Conservation (phyloP, 2,329 filamentous ascomycete species). For the Chaetomiaceae sp. region DNA sequence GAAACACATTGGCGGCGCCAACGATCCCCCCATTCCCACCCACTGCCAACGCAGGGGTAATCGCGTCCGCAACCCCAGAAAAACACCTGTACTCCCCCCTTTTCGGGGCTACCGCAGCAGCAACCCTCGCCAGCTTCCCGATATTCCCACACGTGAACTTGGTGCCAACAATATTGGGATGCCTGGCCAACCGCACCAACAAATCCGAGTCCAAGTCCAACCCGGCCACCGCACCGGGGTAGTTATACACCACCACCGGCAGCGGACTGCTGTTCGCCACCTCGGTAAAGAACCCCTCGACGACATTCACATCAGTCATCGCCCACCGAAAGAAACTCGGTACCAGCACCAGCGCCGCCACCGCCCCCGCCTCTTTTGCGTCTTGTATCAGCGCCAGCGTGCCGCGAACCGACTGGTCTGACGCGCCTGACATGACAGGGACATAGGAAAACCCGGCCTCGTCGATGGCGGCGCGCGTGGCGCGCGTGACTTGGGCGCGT, state of each 20-base stretch:
- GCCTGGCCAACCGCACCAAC: neutral
- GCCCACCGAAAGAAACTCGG: slow-evolving; percentile 4
- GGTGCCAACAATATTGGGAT: neutral
- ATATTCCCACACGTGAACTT: slow-evolving; percentile 8
- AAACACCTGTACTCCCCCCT: neutral
- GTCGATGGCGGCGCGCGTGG: slow-evolving; percentile 1
- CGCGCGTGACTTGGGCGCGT: neutral
- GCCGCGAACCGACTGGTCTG: neutral
- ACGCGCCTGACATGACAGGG: slow-evolving; percentile 1
- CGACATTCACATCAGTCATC: neutral
- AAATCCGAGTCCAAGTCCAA: slow-evolving; percentile 3
- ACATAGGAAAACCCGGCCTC: neutral
- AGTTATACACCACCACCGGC: slow-evolving; percentile 5
- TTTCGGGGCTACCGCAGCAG: neutral
- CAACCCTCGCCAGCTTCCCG: slow-evolving; percentile 4
- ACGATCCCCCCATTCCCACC: slow-evolving; percentile 1
- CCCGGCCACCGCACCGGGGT: slow-evolving; percentile 2
- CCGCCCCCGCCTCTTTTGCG: neutral
- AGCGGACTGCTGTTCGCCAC: neutral
- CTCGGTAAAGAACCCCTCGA: neutral
- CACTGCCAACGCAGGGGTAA: neutral
- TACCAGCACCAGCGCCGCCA: neutral
- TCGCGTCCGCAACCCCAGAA: slow-evolving; percentile 1
- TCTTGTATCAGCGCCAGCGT: neutral
- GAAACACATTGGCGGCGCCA: slow-evolving; percentile 5